Conservation (phyloP, 495 filamentous ascomycete species). For the Trichoderma erinaceum region DNA sequence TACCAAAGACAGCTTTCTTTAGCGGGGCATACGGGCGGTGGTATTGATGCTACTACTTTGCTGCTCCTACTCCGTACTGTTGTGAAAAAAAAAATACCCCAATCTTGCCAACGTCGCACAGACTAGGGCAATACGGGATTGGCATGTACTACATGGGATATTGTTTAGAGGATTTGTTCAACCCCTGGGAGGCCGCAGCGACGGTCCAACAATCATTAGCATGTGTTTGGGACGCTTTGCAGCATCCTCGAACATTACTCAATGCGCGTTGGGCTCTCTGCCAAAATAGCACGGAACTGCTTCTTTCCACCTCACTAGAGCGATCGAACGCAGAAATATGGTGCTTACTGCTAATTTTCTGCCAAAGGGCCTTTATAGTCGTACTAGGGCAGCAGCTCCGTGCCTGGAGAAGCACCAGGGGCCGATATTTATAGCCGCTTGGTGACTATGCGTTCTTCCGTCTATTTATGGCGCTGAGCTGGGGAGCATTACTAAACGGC, state of each 20-base stretch:
- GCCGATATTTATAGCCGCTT: no score
- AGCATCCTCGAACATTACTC: neutral
- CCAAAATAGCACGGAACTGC: conserved; percentile 1
- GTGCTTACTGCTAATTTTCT: neutral
- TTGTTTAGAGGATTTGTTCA: neutral
- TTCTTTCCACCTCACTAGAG: neutral
- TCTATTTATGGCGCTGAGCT: no score
- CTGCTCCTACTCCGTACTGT: neutral
- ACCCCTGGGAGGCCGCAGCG: neutral
- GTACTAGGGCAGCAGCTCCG: neutral
- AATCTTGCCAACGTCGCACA: no score
- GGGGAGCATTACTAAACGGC: no score
- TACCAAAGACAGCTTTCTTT: no score
- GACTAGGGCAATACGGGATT: no score
- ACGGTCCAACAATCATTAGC: neutral
- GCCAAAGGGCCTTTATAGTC: neutral
- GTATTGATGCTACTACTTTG: neutral
- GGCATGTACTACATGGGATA: neutral
- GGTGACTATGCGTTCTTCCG: no score
- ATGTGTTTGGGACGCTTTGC: neutral
- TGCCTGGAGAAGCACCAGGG: no score
- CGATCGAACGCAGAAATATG: neutral
- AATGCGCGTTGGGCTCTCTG: neutral
- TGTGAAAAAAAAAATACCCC: neutral
- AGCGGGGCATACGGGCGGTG: no score